These are phyloP conservation scores for Hypomontagnella submonticulosa DNA, from an alignment of 495 filamentous ascomycete genomes.

Conservation along the genomic window DNA sequence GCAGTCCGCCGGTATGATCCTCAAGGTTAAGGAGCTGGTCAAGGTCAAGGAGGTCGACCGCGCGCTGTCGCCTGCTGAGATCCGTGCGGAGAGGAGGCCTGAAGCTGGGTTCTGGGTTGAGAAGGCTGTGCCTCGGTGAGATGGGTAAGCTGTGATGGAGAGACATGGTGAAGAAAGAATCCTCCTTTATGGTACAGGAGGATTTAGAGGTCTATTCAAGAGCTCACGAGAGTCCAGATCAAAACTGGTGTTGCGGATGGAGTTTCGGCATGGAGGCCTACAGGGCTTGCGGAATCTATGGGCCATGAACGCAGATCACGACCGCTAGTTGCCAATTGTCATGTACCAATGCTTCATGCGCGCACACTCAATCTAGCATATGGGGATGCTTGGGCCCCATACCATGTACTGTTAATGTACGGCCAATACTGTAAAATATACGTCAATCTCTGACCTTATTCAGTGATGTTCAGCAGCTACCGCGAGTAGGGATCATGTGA, in stretches of 20 bases:
- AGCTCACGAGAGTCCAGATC: too few relatives aligned
- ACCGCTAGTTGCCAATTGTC: constrained; percentile 4
- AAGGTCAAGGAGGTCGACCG: constrained; percentile 83
- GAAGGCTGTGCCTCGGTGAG: constrained; percentile 59
- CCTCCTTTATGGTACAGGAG: not conserved
- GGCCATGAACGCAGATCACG: not conserved
- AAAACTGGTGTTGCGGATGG: too few relatives aligned
- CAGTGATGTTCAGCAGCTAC: not conserved
- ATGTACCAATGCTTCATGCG: not conserved
- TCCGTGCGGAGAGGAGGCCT: constrained; percentile 77
- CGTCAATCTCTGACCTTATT: not conserved
- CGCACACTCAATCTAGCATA: not conserved
- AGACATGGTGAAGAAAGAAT: not conserved
- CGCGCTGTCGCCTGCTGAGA: constrained; percentile 75
- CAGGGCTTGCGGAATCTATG: too few relatives aligned
- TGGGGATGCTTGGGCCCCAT: not conserved
- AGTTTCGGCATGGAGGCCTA: too few relatives aligned
- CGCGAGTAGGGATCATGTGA: too few relatives aligned
- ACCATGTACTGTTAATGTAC: constrained; percentile 27
- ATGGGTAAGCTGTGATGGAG: too few relatives aligned
- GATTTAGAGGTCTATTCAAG: too few relatives aligned
- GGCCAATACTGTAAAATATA: constrained; percentile 28
- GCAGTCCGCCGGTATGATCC: constrained; percentile 91
- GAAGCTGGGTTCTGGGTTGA: constrained; percentile 90
- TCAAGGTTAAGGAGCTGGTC: constrained; percentile 97